Percentiles rank a stretch among this genome's conserved stretches.
phyloP scores from a whole-genome alignment of 83 land plant species.

The Diphasiastrum complanatum region DNA sequence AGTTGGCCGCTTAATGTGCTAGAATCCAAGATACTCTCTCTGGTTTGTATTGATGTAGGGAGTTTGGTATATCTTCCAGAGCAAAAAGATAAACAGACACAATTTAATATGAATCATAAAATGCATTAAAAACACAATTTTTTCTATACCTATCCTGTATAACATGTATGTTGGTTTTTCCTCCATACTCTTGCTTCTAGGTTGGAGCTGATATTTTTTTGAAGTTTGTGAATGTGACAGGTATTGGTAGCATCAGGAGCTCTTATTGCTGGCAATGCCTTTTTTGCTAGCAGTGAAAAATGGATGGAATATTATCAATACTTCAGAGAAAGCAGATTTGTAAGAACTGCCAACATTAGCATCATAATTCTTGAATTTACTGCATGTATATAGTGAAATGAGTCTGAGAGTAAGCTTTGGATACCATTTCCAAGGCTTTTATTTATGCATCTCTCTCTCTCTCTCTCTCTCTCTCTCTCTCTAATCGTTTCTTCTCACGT shows the following conservation, averaged over 20 bases:
- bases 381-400: too few relatives aligned
- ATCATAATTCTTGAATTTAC: too few relatives aligned
- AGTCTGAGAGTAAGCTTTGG: too few relatives aligned
- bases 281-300: neutral
- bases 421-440: too few relatives aligned
- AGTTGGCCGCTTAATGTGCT: slow-evolving; percentile 19
- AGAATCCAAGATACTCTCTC: slow-evolving; percentile 22
- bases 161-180: neutral
- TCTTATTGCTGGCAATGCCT: neutral
- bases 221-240: too few relatives aligned
- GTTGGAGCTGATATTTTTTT: neutral
- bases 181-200: neutral
- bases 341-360: too few relatives aligned
- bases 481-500: too few relatives aligned
- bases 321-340: slow-evolving; percentile 9
- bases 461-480: too few relatives aligned
- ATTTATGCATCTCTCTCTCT: too few relatives aligned
- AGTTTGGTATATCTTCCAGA: neutral
- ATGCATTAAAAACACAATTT: too few relatives aligned
- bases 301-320: neutral
- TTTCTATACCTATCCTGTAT: too few relatives aligned
- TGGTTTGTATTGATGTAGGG: slow-evolving; percentile 1
- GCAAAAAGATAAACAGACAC: neutral
- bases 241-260: slow-evolving; percentile 2
- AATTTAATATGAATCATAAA: too few relatives aligned